A percentile compares a stretch with the other conserved stretches of the same genome.
Conservation (phyloP, 306 rosid species). For the Vachellia collinsii region DNA sequence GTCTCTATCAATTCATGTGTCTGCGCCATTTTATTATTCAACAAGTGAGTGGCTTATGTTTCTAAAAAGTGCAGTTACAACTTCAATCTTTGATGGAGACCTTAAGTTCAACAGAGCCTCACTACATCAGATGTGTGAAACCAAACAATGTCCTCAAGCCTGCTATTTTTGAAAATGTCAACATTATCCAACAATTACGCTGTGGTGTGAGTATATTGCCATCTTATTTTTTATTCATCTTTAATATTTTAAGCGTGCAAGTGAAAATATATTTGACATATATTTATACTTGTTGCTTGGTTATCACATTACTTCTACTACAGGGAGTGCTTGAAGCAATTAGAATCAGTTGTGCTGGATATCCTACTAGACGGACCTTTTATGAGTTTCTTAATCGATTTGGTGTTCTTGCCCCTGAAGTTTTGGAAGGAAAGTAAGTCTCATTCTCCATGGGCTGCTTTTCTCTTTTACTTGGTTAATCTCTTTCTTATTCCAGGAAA, state of each 20-base stretch:
- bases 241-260: constrained; percentile 32
- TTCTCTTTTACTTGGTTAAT: constrained; percentile 20
- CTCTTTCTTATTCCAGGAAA: constrained; percentile 13
- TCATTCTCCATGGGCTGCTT: constrained; percentile 26
- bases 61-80: constrained; percentile 76
- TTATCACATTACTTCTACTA: constrained; percentile 40
- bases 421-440: constrained; percentile 93
- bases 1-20: constrained; percentile 7
- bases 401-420: constrained; percentile 99
- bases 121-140: constrained; percentile 99
- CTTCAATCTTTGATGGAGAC: constrained; percentile 99
- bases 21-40: constrained; percentile 25
- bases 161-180: constrained; percentile 86
- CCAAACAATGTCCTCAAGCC: constrained; percentile 98
- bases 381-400: constrained; percentile 96
- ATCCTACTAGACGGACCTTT: constrained; percentile 95
- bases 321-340: constrained; percentile 99
- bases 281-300: constrained; percentile 31
- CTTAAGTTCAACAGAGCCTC: constrained; percentile 93
- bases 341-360: constrained; percentile 99
- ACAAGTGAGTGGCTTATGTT: constrained; percentile 32
- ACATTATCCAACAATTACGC: constrained; percentile 93
- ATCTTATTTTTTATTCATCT: constrained; percentile 31
- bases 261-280: constrained; percentile 20
- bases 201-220: constrained; percentile 90